Evolutionary conservation across 352 stramenopile species (phyloP).

Genomic region (Aphanomyces cochlioides): DNA sequence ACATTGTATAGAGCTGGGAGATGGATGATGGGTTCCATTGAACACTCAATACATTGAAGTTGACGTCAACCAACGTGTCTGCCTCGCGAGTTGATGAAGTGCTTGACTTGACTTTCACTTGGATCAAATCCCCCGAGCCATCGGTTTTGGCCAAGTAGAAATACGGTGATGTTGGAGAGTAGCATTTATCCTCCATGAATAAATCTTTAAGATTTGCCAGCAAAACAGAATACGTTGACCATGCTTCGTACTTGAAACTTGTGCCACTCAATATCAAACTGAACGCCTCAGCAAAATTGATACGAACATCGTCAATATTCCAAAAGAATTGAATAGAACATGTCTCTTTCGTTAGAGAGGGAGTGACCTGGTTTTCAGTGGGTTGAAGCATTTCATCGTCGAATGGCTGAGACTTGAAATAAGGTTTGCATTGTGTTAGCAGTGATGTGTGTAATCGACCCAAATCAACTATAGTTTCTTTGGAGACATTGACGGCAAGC

Average conservation of each 20-base stretch:
- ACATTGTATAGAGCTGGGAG: conserved; percentile 64
- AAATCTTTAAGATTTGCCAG: conserved; percentile 11
- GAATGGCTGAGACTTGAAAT: neutral
- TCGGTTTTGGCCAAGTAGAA: conserved; percentile 26
- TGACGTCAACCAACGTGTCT: conserved; percentile 50
- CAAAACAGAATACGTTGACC: neutral
- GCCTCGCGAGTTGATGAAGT: conserved; percentile 10
- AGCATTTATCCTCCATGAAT: conserved; percentile 14
- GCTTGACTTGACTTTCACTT: neutral
- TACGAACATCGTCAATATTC: conserved; percentile 11
- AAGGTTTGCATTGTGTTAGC: conserved; percentile 32
- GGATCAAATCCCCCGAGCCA: conserved; percentile 19
- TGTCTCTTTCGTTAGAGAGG: too few relatives aligned
- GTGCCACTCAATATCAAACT: conserved; percentile 6
- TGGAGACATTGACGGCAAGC: conserved; percentile 44
- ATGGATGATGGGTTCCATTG: conserved; percentile 86
- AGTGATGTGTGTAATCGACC: conserved; percentile 57
- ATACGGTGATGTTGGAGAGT: conserved; percentile 26
- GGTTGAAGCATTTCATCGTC: too few relatives aligned
- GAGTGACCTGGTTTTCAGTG: too few relatives aligned
- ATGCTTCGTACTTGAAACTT: conserved; percentile 21
- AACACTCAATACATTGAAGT: conserved; percentile 68
- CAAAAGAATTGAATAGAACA: neutral
- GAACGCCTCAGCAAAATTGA: conserved; percentile 25
- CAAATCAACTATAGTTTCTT: conserved; percentile 52